phyloP scores from a whole-genome alignment of 495 filamentous ascomycete species.

The Aspergillus steynii region DNA sequence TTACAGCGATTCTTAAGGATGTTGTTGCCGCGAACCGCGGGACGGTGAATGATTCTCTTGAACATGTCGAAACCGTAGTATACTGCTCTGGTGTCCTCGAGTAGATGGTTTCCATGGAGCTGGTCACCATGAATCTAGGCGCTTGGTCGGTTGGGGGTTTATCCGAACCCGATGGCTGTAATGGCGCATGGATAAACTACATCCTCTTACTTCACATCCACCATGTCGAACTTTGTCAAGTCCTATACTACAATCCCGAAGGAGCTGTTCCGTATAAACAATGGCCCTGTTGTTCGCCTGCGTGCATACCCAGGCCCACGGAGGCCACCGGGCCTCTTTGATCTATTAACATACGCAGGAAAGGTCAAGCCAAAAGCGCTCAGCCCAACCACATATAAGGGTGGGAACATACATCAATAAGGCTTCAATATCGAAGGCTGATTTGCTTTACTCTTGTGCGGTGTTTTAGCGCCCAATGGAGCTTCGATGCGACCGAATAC shows the following conservation, averaged over 20 bases:
- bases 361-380: not conserved
- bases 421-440: not conserved
- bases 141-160: too few relatives aligned
- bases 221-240: not conserved
- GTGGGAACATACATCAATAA: not conserved
- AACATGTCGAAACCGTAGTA: too few relatives aligned
- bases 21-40: too few relatives aligned
- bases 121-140: too few relatives aligned
- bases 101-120: too few relatives aligned
- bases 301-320: not conserved
- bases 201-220: too few relatives aligned
- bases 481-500: conserved; percentile 1
- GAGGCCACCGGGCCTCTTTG: not conserved
- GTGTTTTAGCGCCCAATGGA: conserved; percentile 1
- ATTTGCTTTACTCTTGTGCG: not conserved
- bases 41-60: too few relatives aligned
- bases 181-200: too few relatives aligned
- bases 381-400: not conserved
- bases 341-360: not conserved
- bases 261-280: not conserved
- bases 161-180: too few relatives aligned
- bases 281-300: not conserved
- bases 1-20: too few relatives aligned
- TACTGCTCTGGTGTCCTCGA: too few relatives aligned
- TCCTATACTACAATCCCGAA: not conserved